Evolutionary conservation across 169 alveolate genomes (phyloP), one percentile per base, ranked within the genome.

Genomic region (Babesia sp.): DNA sequence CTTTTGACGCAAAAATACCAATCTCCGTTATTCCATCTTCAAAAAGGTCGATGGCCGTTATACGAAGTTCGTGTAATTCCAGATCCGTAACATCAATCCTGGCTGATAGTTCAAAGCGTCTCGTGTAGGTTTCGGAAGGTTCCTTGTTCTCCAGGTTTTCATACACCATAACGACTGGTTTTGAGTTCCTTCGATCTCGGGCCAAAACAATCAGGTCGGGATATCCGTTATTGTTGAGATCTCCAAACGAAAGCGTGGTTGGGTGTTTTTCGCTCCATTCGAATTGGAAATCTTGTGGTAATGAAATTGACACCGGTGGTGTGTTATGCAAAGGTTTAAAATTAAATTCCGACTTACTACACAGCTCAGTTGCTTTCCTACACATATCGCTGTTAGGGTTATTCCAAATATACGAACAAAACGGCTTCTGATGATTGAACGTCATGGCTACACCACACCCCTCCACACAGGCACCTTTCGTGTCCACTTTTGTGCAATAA

Each of bases 341-440:
- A 46, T 24, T 75, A 79, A 87, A 84, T 68, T 55, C 71, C 22
- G 94, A 87, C 61, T 71, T 72, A 18, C 84, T 75, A 36, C 95
- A 90, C 33, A 83, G 78, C 42, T 87, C 86, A 31, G 85, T 84
- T 16, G 95, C 86, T 42, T 77, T 68, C 57, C 94, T 80, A 56
- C 95, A 91, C 77, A 78, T 56, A 20, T 58, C 71, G 36, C 84
- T 80, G 56, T 84, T 83, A 16, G 71, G 64, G 51, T 82, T 68
- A 22, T 80, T 72, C 90, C 91, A 84, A 24, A 88, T 61, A 45
- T 82, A 58, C 18, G 87, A 78, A 77, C 93, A 89, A 48, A 89
- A 85, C 1, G 90, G 90, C 31, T 72, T 84, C 48, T 89, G 93
- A 46, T 70, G 50, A 58, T 81, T 89, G 80, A 51, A 89, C 41